Percentiles rank a stretch among this genome's conserved stretches.
Conservation (phyloP, 2,329 filamentous ascomycete species). For the Decorospora gaudefroyi region DNA sequence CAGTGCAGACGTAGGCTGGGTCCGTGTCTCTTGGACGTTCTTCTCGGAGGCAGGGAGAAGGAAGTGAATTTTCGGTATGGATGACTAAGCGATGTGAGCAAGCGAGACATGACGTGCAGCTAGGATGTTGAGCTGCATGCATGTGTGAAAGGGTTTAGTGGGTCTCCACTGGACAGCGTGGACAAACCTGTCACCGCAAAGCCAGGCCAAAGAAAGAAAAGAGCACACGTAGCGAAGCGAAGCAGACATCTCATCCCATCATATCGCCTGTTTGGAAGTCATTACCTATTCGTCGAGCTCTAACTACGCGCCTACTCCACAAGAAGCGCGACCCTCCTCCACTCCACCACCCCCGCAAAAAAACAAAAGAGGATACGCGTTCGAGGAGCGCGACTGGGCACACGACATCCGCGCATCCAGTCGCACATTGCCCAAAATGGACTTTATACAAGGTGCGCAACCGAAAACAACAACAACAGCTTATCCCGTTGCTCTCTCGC, state of each 20-base stretch:
- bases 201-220: conserved; percentile 9
- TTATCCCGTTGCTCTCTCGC: too few species aligned
- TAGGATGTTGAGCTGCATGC: conserved; percentile 10
- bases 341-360: conserved; percentile 1
- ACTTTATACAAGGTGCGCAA: conserved; percentile 36
- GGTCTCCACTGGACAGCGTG: conserved; percentile 12
- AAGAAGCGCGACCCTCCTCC: background rate
- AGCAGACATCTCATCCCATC: too few species aligned
- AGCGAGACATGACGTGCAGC: conserved; percentile 19
- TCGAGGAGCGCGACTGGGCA: conserved; percentile 18
- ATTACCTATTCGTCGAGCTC: too few species aligned
- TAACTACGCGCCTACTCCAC: too few species aligned
- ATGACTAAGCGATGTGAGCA: conserved; percentile 12
- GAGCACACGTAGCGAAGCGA: too few species aligned
- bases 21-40: too few species aligned
- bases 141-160: conserved; percentile 7
- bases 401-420: conserved; percentile 10
- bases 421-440: conserved; percentile 31
- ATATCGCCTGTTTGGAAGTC: too few species aligned
- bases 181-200: conserved; percentile 23
- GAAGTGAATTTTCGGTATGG: background rate
- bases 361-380: conserved; percentile 23
- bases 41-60: background rate
- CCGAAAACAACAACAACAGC: background rate
- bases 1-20: too few species aligned